Base-by-base conservation (phyloP, 495 filamentous ascomycete species). In the Aspergillus cavernicola region DNA sequence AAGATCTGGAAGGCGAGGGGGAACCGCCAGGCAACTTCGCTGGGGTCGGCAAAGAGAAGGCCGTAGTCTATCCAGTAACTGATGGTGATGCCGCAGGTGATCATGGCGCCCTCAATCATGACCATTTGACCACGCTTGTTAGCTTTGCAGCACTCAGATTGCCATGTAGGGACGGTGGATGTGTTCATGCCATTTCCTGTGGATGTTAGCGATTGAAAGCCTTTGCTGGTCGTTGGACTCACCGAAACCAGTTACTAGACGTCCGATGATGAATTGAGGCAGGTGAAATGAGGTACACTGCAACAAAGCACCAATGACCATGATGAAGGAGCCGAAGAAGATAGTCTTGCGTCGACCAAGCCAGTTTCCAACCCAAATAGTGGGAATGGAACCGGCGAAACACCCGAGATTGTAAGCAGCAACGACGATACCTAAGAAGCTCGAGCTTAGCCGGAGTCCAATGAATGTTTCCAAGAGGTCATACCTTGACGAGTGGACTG, bases 1-100 rank as follows among this genome's bases (percentile, higher is more conserved):
- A 85, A 68, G 53, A 88, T 78, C 63, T 89, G 84, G 68, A 89
- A 84, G 15, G 83, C 86, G 23, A 92, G 72, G 0, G 87, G 87
- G 55, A 89, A 88, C 23, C 88, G 74, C 88, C 87, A 91, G 3
- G 86, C 72, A 9, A 87, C 81, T 15, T 80, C 78, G 52, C 64
- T 80, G 7, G 82, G 80, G 46, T 83, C 78, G 36, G 85, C 64
- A 52, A 84, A 90, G 29, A 82, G 80, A 38, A 89, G 75, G 16
- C 79, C 88, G 41, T 87, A 86, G 55, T 84, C 83, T 41, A 91
- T 76, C 87, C 87, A 92, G 70, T 91, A 88, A 59, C 77, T 80
- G 62, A 90, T 71, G 54, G 81, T 84, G 56, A 90, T 82, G 59
- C 88, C 87, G 29, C 79, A 79, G 3, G 86, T 87, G 57, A 89